These are phyloP conservation scores for Venturia carpophila DNA, from an alignment of 2,329 filamentous ascomycete genomes.

Conservation along the genomic window DNA sequence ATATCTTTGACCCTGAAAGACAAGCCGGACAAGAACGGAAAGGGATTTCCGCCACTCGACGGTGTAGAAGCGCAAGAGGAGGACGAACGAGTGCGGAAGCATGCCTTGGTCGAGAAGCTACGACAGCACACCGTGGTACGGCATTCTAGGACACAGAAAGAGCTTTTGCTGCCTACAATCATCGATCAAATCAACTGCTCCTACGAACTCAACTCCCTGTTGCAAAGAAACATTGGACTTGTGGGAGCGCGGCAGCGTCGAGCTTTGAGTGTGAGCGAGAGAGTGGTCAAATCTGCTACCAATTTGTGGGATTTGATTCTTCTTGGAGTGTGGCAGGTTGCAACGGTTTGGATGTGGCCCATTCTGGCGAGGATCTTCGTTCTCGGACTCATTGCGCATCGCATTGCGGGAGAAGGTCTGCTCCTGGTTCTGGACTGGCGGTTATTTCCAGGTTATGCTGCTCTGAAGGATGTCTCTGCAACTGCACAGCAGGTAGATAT, in stretches of 20 bases:
- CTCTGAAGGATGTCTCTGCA: constrained; percentile 89
- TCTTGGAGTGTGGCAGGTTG: constrained; percentile 59
- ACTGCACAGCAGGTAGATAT: constrained; percentile 98
- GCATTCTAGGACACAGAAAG: constrained; percentile 70
- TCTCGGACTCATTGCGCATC: constrained; percentile 69
- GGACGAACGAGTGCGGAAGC: constrained; percentile 53
- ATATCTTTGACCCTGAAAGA: constrained; percentile 81
- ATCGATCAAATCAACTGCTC: constrained; percentile 95
- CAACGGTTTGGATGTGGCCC: constrained; percentile 70
- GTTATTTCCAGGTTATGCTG: constrained; percentile 65
- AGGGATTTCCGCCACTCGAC: constrained; percentile 37
- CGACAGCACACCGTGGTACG: constrained; percentile 78
- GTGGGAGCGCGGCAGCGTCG: constrained; percentile 75
- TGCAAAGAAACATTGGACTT: constrained; percentile 84
- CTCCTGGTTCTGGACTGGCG: constrained; percentile 79
- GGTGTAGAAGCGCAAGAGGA: constrained; percentile 67
- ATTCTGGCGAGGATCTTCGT: constrained; percentile 64
- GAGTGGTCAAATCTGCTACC: constrained; percentile 86
- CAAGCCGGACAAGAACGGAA: constrained; percentile 44
- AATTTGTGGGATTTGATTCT: constrained; percentile 72
- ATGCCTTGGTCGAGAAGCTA: constrained; percentile 72
- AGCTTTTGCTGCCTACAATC: constrained; percentile 70
- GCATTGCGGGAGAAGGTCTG: constrained; percentile 71
- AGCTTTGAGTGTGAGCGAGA: constrained; percentile 84
- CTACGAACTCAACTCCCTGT: constrained; percentile 73